Evolutionary conservation across 2,329 filamentous ascomycete species (phyloP).

Genomic region (Aspergillus calidoustus): DNA sequence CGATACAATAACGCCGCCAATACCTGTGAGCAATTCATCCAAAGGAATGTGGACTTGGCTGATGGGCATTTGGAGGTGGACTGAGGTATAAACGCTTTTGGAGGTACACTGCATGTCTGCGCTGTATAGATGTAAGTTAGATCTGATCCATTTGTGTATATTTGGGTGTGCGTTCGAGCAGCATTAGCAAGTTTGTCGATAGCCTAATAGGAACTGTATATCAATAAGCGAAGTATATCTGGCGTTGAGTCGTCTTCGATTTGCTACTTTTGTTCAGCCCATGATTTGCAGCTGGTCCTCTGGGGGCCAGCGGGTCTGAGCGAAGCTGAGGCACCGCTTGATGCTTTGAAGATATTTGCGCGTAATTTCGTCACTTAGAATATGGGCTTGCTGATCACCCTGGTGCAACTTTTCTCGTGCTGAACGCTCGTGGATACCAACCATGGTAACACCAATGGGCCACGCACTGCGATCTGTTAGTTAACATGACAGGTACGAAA

Average conservation of each 20-base stretch:
- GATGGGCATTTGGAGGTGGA: slow-evolving; percentile 17
- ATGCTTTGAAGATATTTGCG: slow-evolving; percentile 97
- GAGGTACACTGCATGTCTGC: slow-evolving; percentile 6
- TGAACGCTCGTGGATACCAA: slow-evolving; percentile 96
- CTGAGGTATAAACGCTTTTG: slow-evolving; percentile 9
- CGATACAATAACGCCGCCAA: neutral
- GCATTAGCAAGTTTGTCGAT: neutral
- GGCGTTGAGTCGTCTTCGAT: neutral
- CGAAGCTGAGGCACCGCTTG: slow-evolving; percentile 94
- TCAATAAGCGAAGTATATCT: slow-evolving; percentile 7
- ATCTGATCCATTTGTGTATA: slow-evolving; percentile 12
- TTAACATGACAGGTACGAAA: neutral
- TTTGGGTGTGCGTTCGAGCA: slow-evolving; percentile 8
- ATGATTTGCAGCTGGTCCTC: slow-evolving; percentile 92
- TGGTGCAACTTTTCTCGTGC: slow-evolving; percentile 94
- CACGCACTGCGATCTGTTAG: slow-evolving; percentile 65
- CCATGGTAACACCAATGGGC: slow-evolving; percentile 99
- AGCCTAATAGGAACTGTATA: neutral
- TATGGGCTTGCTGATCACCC: slow-evolving; percentile 78
- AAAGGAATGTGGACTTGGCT: slow-evolving; percentile 22
- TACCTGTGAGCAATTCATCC: slow-evolving; percentile 3
- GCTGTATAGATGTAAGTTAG: slow-evolving; percentile 19
- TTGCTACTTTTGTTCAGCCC: slow-evolving; percentile 62
- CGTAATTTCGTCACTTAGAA: slow-evolving; percentile 95
- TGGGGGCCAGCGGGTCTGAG: slow-evolving; percentile 94